A percentile compares a stretch with the other conserved stretches of the same genome.
These are phyloP conservation scores for Calonectria pseudoreteaudii DNA, from an alignment of 2,329 filamentous ascomycete genomes.

Conservation along the genomic window DNA sequence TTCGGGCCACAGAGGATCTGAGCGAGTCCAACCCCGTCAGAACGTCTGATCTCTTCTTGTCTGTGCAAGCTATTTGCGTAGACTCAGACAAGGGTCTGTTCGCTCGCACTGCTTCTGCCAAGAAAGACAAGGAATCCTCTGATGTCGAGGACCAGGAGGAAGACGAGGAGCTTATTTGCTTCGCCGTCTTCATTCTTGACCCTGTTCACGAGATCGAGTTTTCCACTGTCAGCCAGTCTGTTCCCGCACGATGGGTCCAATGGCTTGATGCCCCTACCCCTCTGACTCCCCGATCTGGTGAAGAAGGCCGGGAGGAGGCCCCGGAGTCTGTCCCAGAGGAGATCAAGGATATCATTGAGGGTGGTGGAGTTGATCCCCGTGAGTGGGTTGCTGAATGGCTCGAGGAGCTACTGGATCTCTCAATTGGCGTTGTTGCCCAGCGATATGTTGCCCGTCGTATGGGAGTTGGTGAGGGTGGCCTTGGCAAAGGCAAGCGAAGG, in stretches of 20 bases:
- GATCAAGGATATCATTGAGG: slow-evolving; percentile 85
- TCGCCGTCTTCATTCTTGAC: slow-evolving; percentile 85
- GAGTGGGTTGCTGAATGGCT: slow-evolving; percentile 99
- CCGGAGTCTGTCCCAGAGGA: slow-evolving; percentile 74
- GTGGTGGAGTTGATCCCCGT: slow-evolving; percentile 84
- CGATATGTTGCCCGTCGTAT: slow-evolving; percentile 94
- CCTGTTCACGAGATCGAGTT: slow-evolving; percentile 93
- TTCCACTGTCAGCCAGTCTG: slow-evolving; percentile 81
- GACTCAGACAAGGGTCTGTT: slow-evolving; percentile 76
- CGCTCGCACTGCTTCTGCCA: slow-evolving; percentile 62
- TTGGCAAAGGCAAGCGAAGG: slow-evolving; percentile 71
- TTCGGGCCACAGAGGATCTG: slow-evolving; percentile 81
- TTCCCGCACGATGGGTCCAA: slow-evolving; percentile 87
- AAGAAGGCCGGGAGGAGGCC: slow-evolving; percentile 56
- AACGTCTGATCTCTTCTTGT: slow-evolving; percentile 93
- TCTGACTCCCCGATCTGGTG: slow-evolving; percentile 64
- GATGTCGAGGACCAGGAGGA: slow-evolving; percentile 63
- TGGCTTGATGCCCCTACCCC: slow-evolving; percentile 87
- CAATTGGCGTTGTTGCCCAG: slow-evolving; percentile 89
- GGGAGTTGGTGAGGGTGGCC: slow-evolving; percentile 88
- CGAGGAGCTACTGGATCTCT: slow-evolving; percentile 84
- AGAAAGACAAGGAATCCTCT: slow-evolving; percentile 67
- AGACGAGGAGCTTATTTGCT: slow-evolving; percentile 74
- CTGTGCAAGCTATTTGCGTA: slow-evolving; percentile 87
- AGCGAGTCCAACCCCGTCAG: slow-evolving; percentile 90